A percentile compares a stretch with the other conserved stretches of the same genome.
Conservation (phyloP, 495 filamentous ascomycete species). For the Mycothermus thermophilus region DNA sequence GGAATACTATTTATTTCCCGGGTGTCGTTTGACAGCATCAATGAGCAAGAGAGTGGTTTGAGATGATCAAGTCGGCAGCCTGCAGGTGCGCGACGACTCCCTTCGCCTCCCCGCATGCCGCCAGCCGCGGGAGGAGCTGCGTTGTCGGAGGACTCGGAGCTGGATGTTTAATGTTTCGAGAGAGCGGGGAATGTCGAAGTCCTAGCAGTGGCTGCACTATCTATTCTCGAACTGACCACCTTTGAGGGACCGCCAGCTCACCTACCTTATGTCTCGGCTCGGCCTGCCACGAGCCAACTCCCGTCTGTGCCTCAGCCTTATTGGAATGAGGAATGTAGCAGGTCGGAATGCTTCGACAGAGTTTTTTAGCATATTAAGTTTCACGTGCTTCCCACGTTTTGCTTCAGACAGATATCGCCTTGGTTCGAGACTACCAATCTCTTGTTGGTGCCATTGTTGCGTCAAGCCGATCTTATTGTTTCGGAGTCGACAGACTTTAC, state of each 20-base stretch:
- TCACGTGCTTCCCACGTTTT: not conserved
- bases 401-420: not conserved
- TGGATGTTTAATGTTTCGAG: too few species aligned
- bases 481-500: too few species aligned
- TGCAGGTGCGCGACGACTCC: slow-evolving; percentile 2
- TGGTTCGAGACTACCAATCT: too few species aligned
- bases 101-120: not conserved
- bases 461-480: too few species aligned
- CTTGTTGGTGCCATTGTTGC: too few species aligned
- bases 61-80: not conserved
- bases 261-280: not conserved
- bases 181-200: too few species aligned
- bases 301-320: not conserved
- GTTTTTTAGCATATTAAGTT: not conserved
- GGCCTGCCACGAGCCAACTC: not conserved
- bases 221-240: too few species aligned
- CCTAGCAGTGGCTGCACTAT: too few species aligned
- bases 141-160: slow-evolving; percentile 1
- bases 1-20: slow-evolving; percentile 1
- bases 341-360: not conserved
- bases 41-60: not conserved
- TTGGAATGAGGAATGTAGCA: too few species aligned
- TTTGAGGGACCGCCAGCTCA: too few species aligned
- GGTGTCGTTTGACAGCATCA: slow-evolving; percentile 1
- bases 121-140: not conserved